A percentile compares a stretch with the other conserved stretches of the same genome.
Evolutionary conservation across 1,284 basidiomycete species (phyloP).

Genomic region (Ganoderma resinaceum): DNA sequence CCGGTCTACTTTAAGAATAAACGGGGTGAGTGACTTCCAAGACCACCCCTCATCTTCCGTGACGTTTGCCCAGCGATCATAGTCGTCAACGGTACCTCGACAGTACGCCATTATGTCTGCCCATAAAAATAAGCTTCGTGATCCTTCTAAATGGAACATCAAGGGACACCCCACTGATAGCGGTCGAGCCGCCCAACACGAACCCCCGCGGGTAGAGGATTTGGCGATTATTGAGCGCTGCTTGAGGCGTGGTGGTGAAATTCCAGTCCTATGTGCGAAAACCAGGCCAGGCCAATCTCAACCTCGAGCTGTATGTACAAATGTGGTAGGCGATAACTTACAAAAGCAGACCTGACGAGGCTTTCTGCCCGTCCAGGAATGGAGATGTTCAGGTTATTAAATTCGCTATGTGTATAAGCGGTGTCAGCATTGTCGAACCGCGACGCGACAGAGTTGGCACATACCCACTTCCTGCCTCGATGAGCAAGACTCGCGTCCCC

Average conservation of each 20-base stretch:
- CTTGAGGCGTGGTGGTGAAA: slow-evolving; percentile 13
- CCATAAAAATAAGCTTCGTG: neutral
- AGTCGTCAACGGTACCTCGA: slow-evolving; percentile 12
- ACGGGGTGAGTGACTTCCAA: neutral
- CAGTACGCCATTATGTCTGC: slow-evolving; percentile 12
- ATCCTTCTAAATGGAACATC: too few relatives aligned
- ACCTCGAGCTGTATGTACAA: neutral
- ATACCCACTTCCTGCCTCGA: slow-evolving; percentile 30
- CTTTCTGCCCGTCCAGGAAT: slow-evolving; percentile 8
- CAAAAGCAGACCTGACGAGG: slow-evolving; percentile 8
- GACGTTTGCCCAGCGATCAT: slow-evolving; percentile 11
- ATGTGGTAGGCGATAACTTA: neutral
- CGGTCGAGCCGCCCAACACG: slow-evolving; percentile 13
- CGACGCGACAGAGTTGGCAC: neutral
- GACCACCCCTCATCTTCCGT: slow-evolving; percentile 15
- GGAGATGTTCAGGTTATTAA: slow-evolving; percentile 12
- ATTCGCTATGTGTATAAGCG: slow-evolving; percentile 4
- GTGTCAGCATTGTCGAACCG: neutral
- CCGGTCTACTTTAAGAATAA: slow-evolving; percentile 4
- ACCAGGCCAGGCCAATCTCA: too few relatives aligned
- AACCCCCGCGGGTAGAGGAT: slow-evolving; percentile 8
- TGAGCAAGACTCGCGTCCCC: slow-evolving; percentile 25
- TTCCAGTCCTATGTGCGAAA: slow-evolving; percentile 4
- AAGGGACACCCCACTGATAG: slow-evolving; percentile 13
- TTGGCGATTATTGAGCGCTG: slow-evolving; percentile 6